Base-by-base conservation (phyloP, 1,139 yeast species). In the Sugiyamaella castrensis region DNA sequence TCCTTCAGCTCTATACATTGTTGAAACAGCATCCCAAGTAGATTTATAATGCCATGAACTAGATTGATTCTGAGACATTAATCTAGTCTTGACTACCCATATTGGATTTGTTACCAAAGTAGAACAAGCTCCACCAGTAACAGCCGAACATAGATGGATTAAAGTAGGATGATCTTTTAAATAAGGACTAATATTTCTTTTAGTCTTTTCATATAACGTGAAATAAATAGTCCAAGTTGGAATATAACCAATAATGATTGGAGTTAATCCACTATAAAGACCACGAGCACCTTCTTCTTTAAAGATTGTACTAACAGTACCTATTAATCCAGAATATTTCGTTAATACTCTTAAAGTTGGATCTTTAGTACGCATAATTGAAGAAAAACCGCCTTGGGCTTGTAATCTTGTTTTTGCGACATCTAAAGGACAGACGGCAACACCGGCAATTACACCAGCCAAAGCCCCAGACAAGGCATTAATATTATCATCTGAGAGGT, bases 191-290 rank as follows among this genome's bases (percentile, higher is more conserved):
- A 48, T 16, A 55, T 55, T 8, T 40, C 66, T 63, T 64, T 89
- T 89, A 29, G 91, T 82, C 52, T 79, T 73, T 63, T 91, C 98
- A 67, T 92, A 92, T 33, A 89, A 86, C 10, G 92, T 78, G 70
- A 92, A 94, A 67, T 94, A 92, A 41, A 92, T 87, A 71, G 91
- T 89, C 98, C 98, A 92, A 0, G 98, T 89, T 5, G 99, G 98
- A 57, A 94, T 80, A 68, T 92, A 92, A 0, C 99, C 99, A 47
- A 92, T 70, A 1, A 94, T 79, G 34, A 92, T 88, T 9, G 99
- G 98, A 1, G 84, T 86, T 15, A 94, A 70, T 2, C 99, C 99
- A 54, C 96, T 73, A 66, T 94, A 94, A 16, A 92, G 73, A 0
- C 98, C 98, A 37, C 80, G 68, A 1, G 81, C 60, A 1, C 97